Percentiles rank a stretch among this genome's conserved stretches.
Conservation (phyloP, 768 basidiomycete species). For the Leccinellum rugosiceps region DNA sequence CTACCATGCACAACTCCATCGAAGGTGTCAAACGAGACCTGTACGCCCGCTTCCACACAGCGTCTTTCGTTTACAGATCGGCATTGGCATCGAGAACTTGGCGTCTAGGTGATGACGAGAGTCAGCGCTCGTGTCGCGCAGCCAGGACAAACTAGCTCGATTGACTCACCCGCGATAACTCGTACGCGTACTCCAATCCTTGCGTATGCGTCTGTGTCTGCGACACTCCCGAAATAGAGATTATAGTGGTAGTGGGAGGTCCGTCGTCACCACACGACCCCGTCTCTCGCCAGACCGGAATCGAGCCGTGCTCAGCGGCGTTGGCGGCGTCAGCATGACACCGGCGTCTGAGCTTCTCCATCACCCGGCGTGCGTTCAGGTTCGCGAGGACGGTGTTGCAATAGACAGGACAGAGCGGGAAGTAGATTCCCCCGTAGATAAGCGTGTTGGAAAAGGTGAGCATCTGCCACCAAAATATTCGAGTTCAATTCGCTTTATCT, state of each 20-base stretch:
- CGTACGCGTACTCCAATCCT: background rate
- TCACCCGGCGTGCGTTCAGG: slow-evolving; percentile 26
- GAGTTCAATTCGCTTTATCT: background rate
- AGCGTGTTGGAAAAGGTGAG: slow-evolving; percentile 11
- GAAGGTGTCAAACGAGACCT: background rate
- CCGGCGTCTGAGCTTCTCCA: slow-evolving; percentile 12
- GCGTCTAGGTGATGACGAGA: background rate
- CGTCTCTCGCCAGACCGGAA: slow-evolving; percentile 2
- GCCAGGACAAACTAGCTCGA: background rate
- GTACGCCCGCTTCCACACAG: slow-evolving; percentile 11
- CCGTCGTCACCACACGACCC: background rate
- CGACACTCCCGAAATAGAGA: background rate
- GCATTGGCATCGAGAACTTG: slow-evolving; percentile 4
- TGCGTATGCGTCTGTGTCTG: background rate
- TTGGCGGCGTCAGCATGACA: background rate
- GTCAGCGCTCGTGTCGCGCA: background rate
- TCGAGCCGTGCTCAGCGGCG: slow-evolving; percentile 1
- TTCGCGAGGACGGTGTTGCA: slow-evolving; percentile 32
- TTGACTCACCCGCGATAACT: slow-evolving; percentile 1
- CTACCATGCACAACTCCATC: background rate
- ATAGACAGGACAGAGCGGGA: slow-evolving; percentile 30
- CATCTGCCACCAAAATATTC: slow-evolving; percentile 4
- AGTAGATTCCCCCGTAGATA: slow-evolving; percentile 23
- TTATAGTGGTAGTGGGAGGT: background rate
- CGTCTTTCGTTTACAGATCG: background rate